Conservation (phyloP, 352 stramenopile species). For the Thraustotheca clavata region DNA sequence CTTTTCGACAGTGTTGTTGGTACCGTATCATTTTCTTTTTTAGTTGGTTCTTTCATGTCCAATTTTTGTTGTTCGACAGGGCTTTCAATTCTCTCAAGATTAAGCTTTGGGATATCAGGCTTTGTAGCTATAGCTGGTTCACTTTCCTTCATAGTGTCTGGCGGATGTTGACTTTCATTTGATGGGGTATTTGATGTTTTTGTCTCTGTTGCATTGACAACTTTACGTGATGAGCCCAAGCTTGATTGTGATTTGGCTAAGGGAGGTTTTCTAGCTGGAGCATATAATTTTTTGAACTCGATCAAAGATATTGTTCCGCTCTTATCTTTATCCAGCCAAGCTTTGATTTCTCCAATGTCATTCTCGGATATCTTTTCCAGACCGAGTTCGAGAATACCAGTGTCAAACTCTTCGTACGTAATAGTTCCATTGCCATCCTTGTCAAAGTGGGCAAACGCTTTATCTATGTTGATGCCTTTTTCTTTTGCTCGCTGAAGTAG, state of each 20-base stretch:
- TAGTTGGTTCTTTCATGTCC: no score
- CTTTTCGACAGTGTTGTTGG: no score
- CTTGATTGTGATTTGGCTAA: slow-evolving; percentile 1
- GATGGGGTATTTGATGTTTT: no score
- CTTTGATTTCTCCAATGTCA: neutral
- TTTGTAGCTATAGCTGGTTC: no score
- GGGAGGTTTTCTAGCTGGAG: neutral
- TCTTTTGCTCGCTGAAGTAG: slow-evolving; percentile 19
- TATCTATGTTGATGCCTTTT: slow-evolving; percentile 21
- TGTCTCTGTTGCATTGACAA: no score
- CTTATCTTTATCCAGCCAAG: slow-evolving; percentile 21
- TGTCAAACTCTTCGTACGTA: slow-evolving; percentile 18
- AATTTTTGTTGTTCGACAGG: no score
- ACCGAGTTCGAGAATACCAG: slow-evolving; percentile 25
- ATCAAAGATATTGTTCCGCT: slow-evolving; percentile 43
- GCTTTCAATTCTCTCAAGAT: no score
- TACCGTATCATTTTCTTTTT: no score
- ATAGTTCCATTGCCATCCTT: slow-evolving; percentile 23
- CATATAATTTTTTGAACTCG: slow-evolving; percentile 39
- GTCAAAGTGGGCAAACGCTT: slow-evolving; percentile 25
- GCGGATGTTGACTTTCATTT: no score
- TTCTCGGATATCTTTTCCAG: slow-evolving; percentile 22
- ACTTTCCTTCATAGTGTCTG: no score
- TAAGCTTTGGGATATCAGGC: no score
- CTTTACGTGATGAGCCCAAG: no score